Conservation (phyloP, 768 basidiomycete genomes). For the Panaeolus papilionaceus region DNA sequence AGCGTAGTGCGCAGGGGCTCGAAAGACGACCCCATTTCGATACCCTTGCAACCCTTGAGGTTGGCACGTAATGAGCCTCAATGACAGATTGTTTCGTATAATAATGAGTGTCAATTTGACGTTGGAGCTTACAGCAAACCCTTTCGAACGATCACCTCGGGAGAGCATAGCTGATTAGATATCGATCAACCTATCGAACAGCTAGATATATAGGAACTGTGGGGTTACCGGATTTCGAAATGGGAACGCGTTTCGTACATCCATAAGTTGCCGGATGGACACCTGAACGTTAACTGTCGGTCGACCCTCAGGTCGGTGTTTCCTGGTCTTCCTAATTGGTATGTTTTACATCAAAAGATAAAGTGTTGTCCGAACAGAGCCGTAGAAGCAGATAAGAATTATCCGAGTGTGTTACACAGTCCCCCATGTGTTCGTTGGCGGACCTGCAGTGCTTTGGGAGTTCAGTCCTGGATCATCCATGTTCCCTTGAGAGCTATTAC, state of each 20-base stretch:
- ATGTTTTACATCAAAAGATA: neutral
- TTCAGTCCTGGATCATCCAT: constrained; percentile 4
- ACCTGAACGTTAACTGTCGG: neutral
- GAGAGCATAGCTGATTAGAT: constrained; percentile 9
- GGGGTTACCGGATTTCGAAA: constrained; percentile 7
- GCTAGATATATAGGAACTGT: neutral
- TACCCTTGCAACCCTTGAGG: neutral
- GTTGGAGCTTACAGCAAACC: neutral
- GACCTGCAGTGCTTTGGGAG: neutral
- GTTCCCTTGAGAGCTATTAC: neutral
- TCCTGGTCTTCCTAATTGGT: neutral
- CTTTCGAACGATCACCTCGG: neutral
- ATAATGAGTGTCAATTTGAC: neutral
- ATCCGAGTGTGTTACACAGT: neutral
- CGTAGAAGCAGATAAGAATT: neutral
- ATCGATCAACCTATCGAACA: neutral
- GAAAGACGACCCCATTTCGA: constrained; percentile 8
- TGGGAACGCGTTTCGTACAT: neutral
- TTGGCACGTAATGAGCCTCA: constrained; percentile 5
- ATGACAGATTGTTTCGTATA: neutral
- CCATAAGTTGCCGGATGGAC: constrained; percentile 2
- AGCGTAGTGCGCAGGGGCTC: neutral
- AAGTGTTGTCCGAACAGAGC: constrained; percentile 1
- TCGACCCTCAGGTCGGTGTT: neutral
- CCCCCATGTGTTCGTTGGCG: neutral